These are phyloP conservation scores for Oxyria digyna DNA, from an alignment of 148 eudicot species.

Conservation along the genomic window DNA sequence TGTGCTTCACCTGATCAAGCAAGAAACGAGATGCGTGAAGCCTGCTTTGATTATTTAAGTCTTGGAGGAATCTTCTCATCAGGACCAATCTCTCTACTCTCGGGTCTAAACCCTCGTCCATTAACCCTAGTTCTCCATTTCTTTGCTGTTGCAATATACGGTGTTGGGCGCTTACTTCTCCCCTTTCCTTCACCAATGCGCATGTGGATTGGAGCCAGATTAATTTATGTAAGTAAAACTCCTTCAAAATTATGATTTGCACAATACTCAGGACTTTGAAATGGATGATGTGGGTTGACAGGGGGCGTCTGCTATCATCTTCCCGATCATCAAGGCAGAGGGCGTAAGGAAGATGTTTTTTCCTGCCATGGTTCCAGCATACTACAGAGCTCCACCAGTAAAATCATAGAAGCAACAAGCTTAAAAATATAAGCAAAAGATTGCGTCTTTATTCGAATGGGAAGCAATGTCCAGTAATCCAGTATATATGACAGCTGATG, in stretches of 20 bases:
- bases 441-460: background rate
- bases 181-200: slow-evolving; percentile 83
- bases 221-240: slow-evolving; percentile 45
- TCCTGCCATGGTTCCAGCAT: slow-evolving; percentile 83
- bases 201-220: slow-evolving; percentile 70
- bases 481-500: background rate
- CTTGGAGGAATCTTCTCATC: slow-evolving; percentile 66
- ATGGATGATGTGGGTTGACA: slow-evolving; percentile 13
- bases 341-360: slow-evolving; percentile 93
- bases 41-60: slow-evolving; percentile 82
- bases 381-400: slow-evolving; percentile 64
- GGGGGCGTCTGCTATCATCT: slow-evolving; percentile 90
- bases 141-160: slow-evolving; percentile 81
- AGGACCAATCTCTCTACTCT: slow-evolving; percentile 72
- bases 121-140: slow-evolving; percentile 72
- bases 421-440: background rate
- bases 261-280: background rate
- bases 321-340: slow-evolving; percentile 88
- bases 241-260: background rate
- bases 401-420: background rate
- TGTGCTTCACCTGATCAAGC: slow-evolving; percentile 75
- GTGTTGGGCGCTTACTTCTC: slow-evolving; percentile 73
- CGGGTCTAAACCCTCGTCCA: slow-evolving; percentile 83
- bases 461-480: background rate
- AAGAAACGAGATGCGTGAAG: slow-evolving; percentile 66